Percentiles rank a stretch among this genome's conserved stretches.
phyloP scores from a whole-genome alignment of 805 yeast species.

The Candida boidinii region DNA sequence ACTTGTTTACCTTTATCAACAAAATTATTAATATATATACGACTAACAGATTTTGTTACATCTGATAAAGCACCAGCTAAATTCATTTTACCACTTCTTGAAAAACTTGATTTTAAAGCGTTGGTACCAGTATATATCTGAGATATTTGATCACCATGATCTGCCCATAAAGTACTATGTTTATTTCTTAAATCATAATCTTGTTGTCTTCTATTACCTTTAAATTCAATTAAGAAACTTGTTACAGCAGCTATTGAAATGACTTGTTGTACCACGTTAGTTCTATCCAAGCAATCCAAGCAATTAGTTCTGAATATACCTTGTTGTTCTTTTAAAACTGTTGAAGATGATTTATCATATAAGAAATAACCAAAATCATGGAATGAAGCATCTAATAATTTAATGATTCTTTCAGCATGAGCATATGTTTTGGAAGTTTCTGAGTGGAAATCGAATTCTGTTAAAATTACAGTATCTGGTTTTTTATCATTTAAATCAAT shows the following conservation, averaged over 20 bases:
- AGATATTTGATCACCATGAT: conserved; percentile 94
- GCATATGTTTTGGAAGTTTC: conserved; percentile 89
- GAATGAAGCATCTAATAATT: conserved; percentile 54
- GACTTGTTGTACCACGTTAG: conserved; percentile 83
- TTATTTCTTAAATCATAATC: conserved; percentile 54
- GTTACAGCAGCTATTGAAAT: conserved; percentile 67
- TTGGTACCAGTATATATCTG: conserved; percentile 97
- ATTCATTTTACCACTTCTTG: conserved; percentile 94
- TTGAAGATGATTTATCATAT: conserved; percentile 48
- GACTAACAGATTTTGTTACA: conserved; percentile 89
- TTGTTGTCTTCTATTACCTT: conserved; percentile 9
- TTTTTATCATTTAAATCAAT: conserved; percentile 27
- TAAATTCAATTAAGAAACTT: conserved; percentile 33
- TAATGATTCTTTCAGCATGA: conserved; percentile 65
- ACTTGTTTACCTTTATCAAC: conserved; percentile 86
- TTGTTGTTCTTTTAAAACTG: conserved; percentile 63
- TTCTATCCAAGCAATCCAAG: conserved; percentile 89
- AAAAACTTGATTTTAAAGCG: conserved; percentile 89
- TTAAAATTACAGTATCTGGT: conserved; percentile 41
- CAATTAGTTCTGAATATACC: conserved; percentile 94
- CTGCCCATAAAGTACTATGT: conserved; percentile 93
- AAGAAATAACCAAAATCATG: conserved; percentile 78
- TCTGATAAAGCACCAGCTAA: conserved; percentile 96
- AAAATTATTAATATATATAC: conserved; percentile 93
- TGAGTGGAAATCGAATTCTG: conserved; percentile 89